A percentile compares a stretch with the other conserved stretches of the same genome.
Evolutionary conservation across 208 protist species (phyloP).

Genomic region (Trypanosoma avium): DNA sequence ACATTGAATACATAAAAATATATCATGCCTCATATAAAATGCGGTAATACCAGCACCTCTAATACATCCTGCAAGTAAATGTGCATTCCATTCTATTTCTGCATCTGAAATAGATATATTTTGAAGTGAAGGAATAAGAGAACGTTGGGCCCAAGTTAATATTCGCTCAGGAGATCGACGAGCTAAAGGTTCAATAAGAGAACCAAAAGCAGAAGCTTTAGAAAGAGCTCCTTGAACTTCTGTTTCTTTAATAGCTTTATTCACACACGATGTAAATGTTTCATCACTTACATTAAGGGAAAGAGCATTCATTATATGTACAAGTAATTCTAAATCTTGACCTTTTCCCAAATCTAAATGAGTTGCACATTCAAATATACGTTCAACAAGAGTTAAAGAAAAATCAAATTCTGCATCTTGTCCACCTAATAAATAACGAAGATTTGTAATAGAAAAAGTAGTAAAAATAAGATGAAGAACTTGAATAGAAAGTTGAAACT

Average conservation of each 20-base stretch:
- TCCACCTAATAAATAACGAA: conserved; percentile 24
- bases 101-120: conserved; percentile 18
- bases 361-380: conserved; percentile 17
- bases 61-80: conserved; percentile 44
- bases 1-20: conserved; percentile 32
- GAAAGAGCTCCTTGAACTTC: conserved; percentile 12
- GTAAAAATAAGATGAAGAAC: conserved; percentile 24
- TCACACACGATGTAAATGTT: conserved; percentile 12
- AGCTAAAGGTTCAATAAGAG: conserved; percentile 38
- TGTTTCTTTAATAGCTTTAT: conserved; percentile 11
- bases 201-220: conserved; percentile 29
- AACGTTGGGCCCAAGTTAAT: conserved; percentile 33
- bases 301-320: conserved; percentile 22
- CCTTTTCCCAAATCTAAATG: conserved; percentile 9
- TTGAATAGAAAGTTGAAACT: background rate
- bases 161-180: conserved; percentile 31
- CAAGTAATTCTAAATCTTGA: background rate
- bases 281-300: conserved; percentile 27
- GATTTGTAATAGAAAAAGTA: conserved; percentile 19
- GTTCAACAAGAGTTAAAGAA: conserved; percentile 20
- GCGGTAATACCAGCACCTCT: conserved; percentile 27
- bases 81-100: conserved; percentile 39
- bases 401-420: conserved; percentile 28
- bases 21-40: conserved; percentile 22
- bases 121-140: conserved; percentile 39